phyloP scores from a whole-genome alignment of 2,329 filamentous ascomycete genomes.

The Beauveria sp. region DNA sequence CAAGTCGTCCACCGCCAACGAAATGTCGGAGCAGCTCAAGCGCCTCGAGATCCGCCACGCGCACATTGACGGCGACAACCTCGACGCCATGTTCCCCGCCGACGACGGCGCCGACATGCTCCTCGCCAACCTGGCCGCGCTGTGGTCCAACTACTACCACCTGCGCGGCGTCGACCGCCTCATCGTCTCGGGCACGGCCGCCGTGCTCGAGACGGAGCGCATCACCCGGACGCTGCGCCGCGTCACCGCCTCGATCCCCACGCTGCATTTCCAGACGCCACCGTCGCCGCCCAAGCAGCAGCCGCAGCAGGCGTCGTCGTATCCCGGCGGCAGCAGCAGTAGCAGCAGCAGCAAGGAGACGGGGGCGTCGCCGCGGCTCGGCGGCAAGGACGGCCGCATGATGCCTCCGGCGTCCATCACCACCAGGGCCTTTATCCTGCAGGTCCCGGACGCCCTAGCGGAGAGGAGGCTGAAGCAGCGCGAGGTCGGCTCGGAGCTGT shows the following conservation, averaged over 20 bases:
- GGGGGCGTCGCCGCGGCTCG: neutral
- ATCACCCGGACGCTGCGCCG: slow-evolving; percentile 9
- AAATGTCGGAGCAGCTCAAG: slow-evolving; percentile 13
- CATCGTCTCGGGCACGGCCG: slow-evolving; percentile 10
- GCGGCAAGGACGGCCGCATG: slow-evolving; percentile 6
- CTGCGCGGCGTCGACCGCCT: slow-evolving; percentile 12
- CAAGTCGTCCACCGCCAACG: slow-evolving; percentile 12
- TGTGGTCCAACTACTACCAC: slow-evolving; percentile 14
- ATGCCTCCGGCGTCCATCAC: slow-evolving; percentile 11
- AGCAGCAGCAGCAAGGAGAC: neutral
- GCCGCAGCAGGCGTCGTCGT: neutral
- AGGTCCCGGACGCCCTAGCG: slow-evolving; percentile 9
- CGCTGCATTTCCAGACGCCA: neutral
- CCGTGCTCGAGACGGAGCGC: slow-evolving; percentile 9
- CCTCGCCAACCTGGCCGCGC: slow-evolving; percentile 11
- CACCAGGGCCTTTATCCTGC: slow-evolving; percentile 9
- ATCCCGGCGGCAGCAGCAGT: neutral
- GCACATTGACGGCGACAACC: slow-evolving; percentile 13
- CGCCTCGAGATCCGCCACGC: slow-evolving; percentile 11
- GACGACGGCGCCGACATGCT: slow-evolving; percentile 9
- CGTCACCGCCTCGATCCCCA: slow-evolving; percentile 8
- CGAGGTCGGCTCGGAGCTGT: slow-evolving; percentile 12
- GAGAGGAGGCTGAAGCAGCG: slow-evolving; percentile 5
- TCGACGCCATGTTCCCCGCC: slow-evolving; percentile 12
- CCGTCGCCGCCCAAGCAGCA: neutral